Base-by-base conservation (phyloP, 192 early-diverging fungal species). In the Glomus cerebriforme region DNA sequence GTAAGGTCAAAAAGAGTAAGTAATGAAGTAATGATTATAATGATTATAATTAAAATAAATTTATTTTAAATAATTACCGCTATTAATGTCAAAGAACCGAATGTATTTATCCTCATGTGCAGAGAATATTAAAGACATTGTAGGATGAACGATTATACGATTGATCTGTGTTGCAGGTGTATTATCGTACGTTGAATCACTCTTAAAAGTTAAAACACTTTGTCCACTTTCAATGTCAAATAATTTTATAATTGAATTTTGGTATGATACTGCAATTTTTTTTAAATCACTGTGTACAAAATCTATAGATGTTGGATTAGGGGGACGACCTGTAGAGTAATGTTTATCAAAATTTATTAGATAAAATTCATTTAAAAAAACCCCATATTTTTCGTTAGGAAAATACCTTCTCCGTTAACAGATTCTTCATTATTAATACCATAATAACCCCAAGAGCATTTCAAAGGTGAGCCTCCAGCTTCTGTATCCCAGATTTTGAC, bases 401-500 rank as follows among this genome's bases (percentile, higher is more conserved):
- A 76, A 34, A 34, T 43, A 80, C 72, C 62, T 54, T 32, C 62
- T 26, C 71, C 79, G 24, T 76, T 80, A 45, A 71, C 27, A 15
- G 15, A 9, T 35, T 69, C 39, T 66, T 65, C 79, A 3, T 31
- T 62, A 34, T 81, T 47, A 37, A 49, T 59, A 1, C 88, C 88
- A 75, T 85, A 76, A 63, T 83, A 89, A 17, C 73, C 69, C 82
- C 83, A 87, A 8, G 89, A 84, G 6, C 83, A 83, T 69, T 88
- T 88, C 29, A 90, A 60, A 15, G 85, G 80, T n/a, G 83, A 84
- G 6, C 78, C 81, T 27, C 68, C 82, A 12, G 80, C 74, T 60
- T 85, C 81, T 2, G 87, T 90, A 71, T 95, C 91, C 92, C 95
- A 96, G 22, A 96, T 85, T 82, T 93, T 96, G 22, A 95, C 85